Base-by-base conservation (phyloP, 495 filamentous ascomycete species). In the Aspergillus incahuasiensis region DNA sequence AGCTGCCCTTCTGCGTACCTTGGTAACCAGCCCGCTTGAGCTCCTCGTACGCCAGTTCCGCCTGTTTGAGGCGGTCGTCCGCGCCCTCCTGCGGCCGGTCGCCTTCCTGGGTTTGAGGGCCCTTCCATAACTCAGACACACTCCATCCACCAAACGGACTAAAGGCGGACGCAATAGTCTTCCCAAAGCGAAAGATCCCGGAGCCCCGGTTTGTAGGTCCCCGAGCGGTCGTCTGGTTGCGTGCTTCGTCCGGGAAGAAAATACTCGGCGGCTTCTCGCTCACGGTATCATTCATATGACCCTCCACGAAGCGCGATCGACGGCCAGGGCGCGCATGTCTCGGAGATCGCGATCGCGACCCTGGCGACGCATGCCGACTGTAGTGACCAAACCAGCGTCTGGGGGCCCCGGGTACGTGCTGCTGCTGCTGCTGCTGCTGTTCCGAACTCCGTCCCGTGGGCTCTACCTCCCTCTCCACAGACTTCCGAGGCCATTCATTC, bases 251-350 rank as follows among this genome's bases (percentile, higher is more conserved):
- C 7, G 74, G 81, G 30, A 85, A 67, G 62, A 83, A 90, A 40
- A 82, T 76, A 28, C 74, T 68, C 8, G 88, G 88, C 35, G 88
- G 88, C 59, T 74, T 81, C 54, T 86, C 77, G 57, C 86, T 89
- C 16, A 79, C 76, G 54, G 85, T 82, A 65, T 91, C 87, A 64
- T 83, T 87, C 87, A 91, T 90, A 52, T 79, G 87, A 2, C 84
- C 88, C 61, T 91, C 88, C 5, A 85, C 68, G 62, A 91, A 91
- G 25, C 81, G 75, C 8, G 84, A 86, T 13, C 76, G 75, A 9
- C 84, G 81, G 41, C 60, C 67, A 3, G 66, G 65, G 3, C 63
- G 58, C 8, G 60, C 34, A 25, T 52, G 49, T 40, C 60, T 59
- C 5, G 64, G 64, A 20, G 63, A 60, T 16, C 69, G 69, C 2